phyloP scores from a whole-genome alignment of 345 rosid genomes.

The Ailanthus altissimus region DNA sequence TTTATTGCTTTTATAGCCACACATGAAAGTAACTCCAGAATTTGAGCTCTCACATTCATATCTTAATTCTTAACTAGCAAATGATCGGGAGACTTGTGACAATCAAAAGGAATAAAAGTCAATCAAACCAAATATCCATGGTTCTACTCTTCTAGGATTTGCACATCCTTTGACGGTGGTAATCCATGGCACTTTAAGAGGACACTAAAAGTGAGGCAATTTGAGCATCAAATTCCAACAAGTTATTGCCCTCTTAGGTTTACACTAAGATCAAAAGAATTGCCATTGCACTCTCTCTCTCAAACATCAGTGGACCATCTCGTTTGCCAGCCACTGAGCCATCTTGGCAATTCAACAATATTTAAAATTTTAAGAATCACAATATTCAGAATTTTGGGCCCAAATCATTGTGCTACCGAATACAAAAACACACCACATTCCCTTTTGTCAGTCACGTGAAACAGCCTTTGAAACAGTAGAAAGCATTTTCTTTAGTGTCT shows the following conservation, averaged over 20 bases:
- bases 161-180: not conserved
- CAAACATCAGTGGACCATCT: not conserved
- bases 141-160: not conserved
- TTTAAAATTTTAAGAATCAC: not conserved
- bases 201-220: not conserved
- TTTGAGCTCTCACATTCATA: not conserved
- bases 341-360: not conserved
- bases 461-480: not conserved
- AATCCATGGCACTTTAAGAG: not conserved
- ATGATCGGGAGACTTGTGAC: not conserved
- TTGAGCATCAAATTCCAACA: not conserved
- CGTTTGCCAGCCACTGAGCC: not conserved
- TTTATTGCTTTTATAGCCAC: not conserved
- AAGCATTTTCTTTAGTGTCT: not conserved
- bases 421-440: not conserved
- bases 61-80: not conserved
- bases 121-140: not conserved
- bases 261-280: not conserved
- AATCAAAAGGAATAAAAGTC: not conserved
- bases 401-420: not conserved
- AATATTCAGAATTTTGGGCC: not conserved
- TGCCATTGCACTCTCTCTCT: not conserved
- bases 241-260: not conserved
- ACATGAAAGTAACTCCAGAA: slow-evolving; percentile 7
- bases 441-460: not conserved